These are phyloP conservation scores for Hygrocybe punicea DNA, from an alignment of 768 basidiomycete genomes.

Conservation along the genomic window DNA sequence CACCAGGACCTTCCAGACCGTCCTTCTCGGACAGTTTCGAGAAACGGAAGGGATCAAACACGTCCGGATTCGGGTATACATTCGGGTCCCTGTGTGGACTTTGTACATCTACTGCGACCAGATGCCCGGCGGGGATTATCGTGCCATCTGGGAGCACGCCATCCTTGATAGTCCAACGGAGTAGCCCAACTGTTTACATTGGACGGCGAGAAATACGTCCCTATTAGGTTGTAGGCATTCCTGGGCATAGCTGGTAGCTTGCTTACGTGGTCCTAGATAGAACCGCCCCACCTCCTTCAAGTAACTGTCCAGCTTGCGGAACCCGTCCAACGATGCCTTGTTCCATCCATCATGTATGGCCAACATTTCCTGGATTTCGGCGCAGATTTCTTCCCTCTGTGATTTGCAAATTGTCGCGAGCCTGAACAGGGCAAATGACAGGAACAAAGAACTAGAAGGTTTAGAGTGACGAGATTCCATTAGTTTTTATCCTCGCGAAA, in stretches of 20 bases:
- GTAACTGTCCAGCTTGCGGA: constrained; percentile 5
- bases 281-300: constrained; percentile 4
- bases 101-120: background rate
- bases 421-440: background rate
- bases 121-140: constrained; percentile 2
- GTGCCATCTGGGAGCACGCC: constrained; percentile 6
- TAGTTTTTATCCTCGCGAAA: background rate
- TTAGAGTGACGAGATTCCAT: no score
- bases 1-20: background rate
- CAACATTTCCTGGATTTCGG: background rate
- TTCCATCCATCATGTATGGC: constrained; percentile 8
- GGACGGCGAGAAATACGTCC: no score
- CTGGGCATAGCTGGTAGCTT: no score
- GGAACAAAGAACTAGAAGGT: background rate
- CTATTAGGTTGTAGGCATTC: no score
- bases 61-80: constrained; percentile 6
- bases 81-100: constrained; percentile 1
- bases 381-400: constrained; percentile 1
- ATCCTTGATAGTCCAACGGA: background rate
- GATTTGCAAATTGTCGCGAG: background rate
- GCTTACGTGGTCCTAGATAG: background rate
- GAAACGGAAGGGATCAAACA: constrained; percentile 12
- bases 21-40: constrained; percentile 6
- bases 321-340: constrained; percentile 1
- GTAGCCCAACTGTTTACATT: constrained; percentile 2